Base-by-base conservation (phyloP, 495 filamentous ascomycete species). In the Penicillium daleae region DNA sequence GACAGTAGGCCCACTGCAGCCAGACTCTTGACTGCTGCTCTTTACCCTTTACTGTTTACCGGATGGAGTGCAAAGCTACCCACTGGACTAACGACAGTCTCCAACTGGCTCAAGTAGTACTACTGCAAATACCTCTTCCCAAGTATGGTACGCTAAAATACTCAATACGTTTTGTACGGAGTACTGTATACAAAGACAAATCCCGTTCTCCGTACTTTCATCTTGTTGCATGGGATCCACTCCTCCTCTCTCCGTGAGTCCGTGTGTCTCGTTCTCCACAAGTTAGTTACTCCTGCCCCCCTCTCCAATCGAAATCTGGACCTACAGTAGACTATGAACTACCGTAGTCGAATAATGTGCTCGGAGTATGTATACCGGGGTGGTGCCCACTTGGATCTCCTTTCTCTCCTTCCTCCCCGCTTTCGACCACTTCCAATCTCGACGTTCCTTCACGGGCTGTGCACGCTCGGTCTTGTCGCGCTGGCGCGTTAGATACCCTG, bases 401-500 rank as follows among this genome's bases (percentile, higher is more conserved):
- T 50, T 31, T 57, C 55, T 32, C 21, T 21, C 33, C 40, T 40
- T 29, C 33, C 54, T 40, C 26, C 40, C n/a, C 40, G 56, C 27
- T 35, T 58, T 57, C 57, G 35, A 40, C 31, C 49, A 49, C 53
- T 27, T 15, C 37, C 29, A 17, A 21, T 46, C 42, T 59, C 53
- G 56, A 59, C 64, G 52, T 29, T 60, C 52, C 46, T 63, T 63
- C 24, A 24, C 49, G 39, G 60, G 54, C 42, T 56, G 50, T 24
- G 51, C 44, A 59, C 59, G 59, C 46, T 56, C 33, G 66, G 60
- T 51, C 49, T 64, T 35, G 57, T 70, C 70, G 70, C 70, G 70
- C 70, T 64, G 70, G 70, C 70, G 70, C 70, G 69, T 69, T 65
- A 52, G 44, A 58, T 62, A 62, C 44, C 37, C 52, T 27, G 51